These are phyloP conservation scores for Fusarium guadeloupense DNA, from an alignment of 2,329 filamentous ascomycete species.

Conservation along the genomic window DNA sequence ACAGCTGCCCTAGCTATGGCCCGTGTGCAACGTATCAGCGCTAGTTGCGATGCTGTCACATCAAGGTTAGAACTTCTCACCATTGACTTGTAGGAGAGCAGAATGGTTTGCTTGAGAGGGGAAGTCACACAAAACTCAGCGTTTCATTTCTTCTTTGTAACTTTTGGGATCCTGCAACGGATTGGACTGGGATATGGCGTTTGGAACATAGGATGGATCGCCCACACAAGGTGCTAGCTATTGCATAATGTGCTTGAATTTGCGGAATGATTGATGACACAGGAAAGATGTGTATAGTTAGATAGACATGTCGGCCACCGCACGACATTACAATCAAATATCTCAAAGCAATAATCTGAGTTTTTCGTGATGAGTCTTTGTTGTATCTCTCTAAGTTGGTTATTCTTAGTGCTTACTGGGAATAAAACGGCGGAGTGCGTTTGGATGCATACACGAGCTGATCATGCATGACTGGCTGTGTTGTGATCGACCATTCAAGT, in stretches of 20 bases:
- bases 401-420: constrained; percentile 6
- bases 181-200: constrained; percentile 39
- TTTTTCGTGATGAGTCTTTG: not conserved
- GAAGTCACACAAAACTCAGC: constrained; percentile 37
- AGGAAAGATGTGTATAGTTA: constrained; percentile 43
- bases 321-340: constrained; percentile 38
- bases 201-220: constrained; percentile 33
- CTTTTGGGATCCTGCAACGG: constrained; percentile 31
- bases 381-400: not conserved
- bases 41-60: constrained; percentile 47
- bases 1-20: constrained; percentile 57
- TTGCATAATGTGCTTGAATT: constrained; percentile 39
- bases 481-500: not conserved
- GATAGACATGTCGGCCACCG: constrained; percentile 43
- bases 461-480: not conserved
- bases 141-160: constrained; percentile 38
- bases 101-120: not conserved
- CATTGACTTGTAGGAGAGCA: constrained; percentile 43
- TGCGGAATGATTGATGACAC: constrained; percentile 42
- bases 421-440: not conserved
- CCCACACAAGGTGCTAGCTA: constrained; percentile 25
- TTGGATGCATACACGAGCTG: not conserved
- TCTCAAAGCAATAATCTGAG: constrained; percentile 10
- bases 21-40: constrained; percentile 61
- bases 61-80: constrained; percentile 52